Evolutionary conservation across 2,329 filamentous ascomycete genomes (phyloP).

Genomic region (Fusarium domesticum): DNA sequence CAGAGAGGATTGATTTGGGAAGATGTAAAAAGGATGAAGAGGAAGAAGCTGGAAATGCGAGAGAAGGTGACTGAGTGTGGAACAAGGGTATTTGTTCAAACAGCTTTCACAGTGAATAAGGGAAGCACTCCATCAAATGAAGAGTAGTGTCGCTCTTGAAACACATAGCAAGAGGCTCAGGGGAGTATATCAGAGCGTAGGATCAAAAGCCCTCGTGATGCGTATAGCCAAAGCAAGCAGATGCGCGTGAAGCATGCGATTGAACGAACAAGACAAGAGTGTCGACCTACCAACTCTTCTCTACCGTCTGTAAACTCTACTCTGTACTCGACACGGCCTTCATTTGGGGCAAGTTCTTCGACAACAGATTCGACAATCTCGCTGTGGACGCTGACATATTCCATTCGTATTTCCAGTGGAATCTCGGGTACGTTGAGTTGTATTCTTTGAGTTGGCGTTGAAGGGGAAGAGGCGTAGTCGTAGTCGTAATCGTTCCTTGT

Average conservation of each 20-base stretch:
- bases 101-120: constrained; percentile 22
- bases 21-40: neutral
- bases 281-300: constrained; percentile 42
- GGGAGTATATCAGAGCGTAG: too few species aligned
- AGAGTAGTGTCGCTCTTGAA: neutral
- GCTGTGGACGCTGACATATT: constrained; percentile 36
- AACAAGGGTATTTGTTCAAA: constrained; percentile 12
- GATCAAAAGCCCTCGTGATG: too few species aligned
- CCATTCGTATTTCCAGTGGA: constrained; percentile 21
- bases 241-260: too few species aligned
- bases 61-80: constrained; percentile 5
- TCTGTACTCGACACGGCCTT: constrained; percentile 31
- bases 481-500: neutral
- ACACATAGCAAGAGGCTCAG: neutral
- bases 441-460: constrained; percentile 14
- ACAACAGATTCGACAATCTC: constrained; percentile 38
- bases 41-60: constrained; percentile 1
- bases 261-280: neutral
- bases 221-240: too few species aligned
- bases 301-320: constrained; percentile 48
- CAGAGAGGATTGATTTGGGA: neutral
- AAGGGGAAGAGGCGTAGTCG: neutral
- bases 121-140: neutral
- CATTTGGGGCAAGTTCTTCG: constrained; percentile 27
- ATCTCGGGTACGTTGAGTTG: constrained; percentile 34